Percentiles rank a stretch among this genome's conserved stretches.
Evolutionary conservation across 225 moss, liverwort and hornwort genomes (phyloP).

Genomic region (Pseudisothecium myosuroides): DNA sequence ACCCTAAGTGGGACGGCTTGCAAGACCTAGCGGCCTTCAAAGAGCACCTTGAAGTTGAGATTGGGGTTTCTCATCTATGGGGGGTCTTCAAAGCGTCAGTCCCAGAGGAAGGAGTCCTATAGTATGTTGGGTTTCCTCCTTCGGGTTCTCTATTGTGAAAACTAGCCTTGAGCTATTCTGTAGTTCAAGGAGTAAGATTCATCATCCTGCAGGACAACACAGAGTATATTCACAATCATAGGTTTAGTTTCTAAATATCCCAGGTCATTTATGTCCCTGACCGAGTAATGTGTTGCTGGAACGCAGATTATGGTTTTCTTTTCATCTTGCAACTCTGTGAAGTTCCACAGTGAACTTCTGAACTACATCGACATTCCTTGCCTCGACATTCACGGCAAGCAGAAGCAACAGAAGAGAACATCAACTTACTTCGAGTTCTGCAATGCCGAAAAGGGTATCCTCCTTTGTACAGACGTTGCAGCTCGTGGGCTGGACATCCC

Average conservation of each 20-base stretch:
- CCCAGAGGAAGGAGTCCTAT: neutral
- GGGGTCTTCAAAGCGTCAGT: neutral
- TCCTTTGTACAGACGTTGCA: constrained; percentile 96
- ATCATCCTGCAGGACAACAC: neutral
- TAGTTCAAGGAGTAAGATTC: neutral
- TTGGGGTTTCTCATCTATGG: neutral
- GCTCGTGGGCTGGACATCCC: constrained; percentile 97
- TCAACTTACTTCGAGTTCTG: constrained; percentile 98
- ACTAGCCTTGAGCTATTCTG: neutral
- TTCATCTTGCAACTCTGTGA: constrained; percentile 91
- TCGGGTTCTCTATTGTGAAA: neutral
- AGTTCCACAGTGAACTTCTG: constrained; percentile 78
- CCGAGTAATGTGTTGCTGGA: neutral
- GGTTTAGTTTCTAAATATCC: neutral
- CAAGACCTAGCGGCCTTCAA: neutral
- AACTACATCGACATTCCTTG: constrained; percentile 97
- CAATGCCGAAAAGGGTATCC: constrained; percentile 96
- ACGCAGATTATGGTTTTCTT: constrained; percentile 97
- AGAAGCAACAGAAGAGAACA: constrained; percentile 98
- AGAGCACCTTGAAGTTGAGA: neutral
- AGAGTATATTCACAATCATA: neutral
- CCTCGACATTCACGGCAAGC: constrained; percentile 96
- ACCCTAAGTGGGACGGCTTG: neutral
- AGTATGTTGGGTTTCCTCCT: neutral
- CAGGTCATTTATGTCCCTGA: neutral